Evolutionary conservation across 2,329 filamentous ascomycete species (phyloP).

Genomic region (Zopfia rhizophila): DNA sequence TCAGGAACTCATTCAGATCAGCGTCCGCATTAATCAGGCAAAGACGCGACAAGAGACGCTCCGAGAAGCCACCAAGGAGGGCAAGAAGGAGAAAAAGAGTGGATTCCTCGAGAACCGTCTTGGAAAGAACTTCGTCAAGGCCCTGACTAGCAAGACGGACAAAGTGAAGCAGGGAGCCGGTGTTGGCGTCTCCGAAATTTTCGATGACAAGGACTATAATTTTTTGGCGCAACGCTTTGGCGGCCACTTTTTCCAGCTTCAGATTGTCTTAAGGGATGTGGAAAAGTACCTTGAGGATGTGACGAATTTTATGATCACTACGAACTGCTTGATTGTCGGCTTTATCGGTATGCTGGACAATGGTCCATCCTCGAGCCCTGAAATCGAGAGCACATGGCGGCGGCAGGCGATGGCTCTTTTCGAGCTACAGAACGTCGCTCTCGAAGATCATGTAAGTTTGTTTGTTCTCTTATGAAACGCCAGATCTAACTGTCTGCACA

Average conservation of each 20-base stretch:
- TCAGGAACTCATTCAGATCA: slow-evolving; percentile 72
- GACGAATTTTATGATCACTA: slow-evolving; percentile 80
- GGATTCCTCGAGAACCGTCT: slow-evolving; percentile 31
- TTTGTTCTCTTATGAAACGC: slow-evolving; percentile 8
- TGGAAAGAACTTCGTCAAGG: slow-evolving; percentile 84
- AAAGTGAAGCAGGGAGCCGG: slow-evolving; percentile 80
- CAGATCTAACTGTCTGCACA: slow-evolving; percentile 37
- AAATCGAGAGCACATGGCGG: slow-evolving; percentile 94
- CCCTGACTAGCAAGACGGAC: slow-evolving; percentile 88
- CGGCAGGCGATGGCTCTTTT: slow-evolving; percentile 88
- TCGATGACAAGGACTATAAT: slow-evolving; percentile 84
- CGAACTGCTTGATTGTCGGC: slow-evolving; percentile 80
- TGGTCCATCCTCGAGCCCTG: slow-evolving; percentile 70
- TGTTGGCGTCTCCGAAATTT: slow-evolving; percentile 67
- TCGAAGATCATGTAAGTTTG: slow-evolving; percentile 81
- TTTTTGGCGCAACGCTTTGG: slow-evolving; percentile 86
- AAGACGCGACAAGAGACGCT: slow-evolving; percentile 96
- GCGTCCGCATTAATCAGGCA: slow-evolving; percentile 84
- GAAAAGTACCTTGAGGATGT: slow-evolving; percentile 89
- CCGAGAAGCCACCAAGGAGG: slow-evolving; percentile 44
- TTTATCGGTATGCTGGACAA: slow-evolving; percentile 84
- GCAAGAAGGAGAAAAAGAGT: slow-evolving; percentile 49
- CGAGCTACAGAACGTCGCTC: slow-evolving; percentile 82
- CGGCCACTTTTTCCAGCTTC: slow-evolving; percentile 90
- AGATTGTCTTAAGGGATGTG: slow-evolving; percentile 93